Base-by-base conservation (phyloP, 208 protist genomes). In the Zelonia costaricensis region DNA sequence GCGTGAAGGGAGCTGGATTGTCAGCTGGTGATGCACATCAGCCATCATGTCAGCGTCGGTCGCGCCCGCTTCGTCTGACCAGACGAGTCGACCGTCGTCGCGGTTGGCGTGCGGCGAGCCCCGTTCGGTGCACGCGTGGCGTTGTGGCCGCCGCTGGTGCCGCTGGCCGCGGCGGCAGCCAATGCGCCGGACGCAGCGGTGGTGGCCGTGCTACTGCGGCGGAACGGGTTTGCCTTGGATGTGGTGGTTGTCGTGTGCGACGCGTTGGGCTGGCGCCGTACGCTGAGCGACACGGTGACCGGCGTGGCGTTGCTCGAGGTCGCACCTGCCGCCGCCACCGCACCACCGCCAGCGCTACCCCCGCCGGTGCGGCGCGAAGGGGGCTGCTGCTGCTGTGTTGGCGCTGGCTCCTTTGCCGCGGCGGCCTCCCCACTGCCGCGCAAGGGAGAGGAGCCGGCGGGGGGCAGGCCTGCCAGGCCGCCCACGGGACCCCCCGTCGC, bases 181-280 rank as follows among this genome's bases (percentile, higher is more conserved):
- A 8, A 30, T 16, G 28, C 42, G 31, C 10, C 12, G 45, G 23
- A n/a, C 10, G 15, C 16, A 16, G 16, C 28, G 4, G 13, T 40
- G 1, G 38, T 28, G 2, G 35, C 49, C 3, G 35, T 57, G 61
- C 54, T 62, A 57, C 43, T 47, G 42, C 62, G 56, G 20, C 55
- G 51, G 28, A 45, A 58, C 7, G 45, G 38, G 28, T 48, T 62
- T 1, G 39, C 28, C 53, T 70, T 70, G 8, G 44, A 7, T n/a
- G 18, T 54, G n/a, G 55, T 3, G 27, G 48, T 54, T 9, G 57
- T 28, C 28, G 43, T 13, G 9, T 39, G 43, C 20, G 55, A 27
- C 35, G 43, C 43, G 23, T 35, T 52, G 39, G 40, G n/a, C n/a
- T n/a, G n/a, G n/a, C 49, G 49, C 20, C 61, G 51, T 36, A 42